These are phyloP conservation scores for Rasamsonia emersonii DNA, from an alignment of 2,329 filamentous ascomycete genomes.

Conservation along the genomic window DNA sequence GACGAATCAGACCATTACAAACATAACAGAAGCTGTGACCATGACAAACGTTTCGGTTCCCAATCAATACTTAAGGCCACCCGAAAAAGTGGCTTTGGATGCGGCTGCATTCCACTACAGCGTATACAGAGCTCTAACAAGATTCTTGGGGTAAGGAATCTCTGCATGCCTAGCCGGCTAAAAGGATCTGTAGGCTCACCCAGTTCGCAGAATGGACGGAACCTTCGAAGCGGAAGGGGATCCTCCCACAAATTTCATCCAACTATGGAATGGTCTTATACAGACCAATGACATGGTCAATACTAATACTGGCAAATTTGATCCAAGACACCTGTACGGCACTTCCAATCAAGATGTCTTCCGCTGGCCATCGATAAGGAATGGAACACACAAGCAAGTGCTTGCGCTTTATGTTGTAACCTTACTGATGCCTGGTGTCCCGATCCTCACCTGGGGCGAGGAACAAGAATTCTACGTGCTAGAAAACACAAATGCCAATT, in stretches of 20 bases:
- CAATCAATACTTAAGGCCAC: constrained; percentile 39
- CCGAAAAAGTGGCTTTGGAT: constrained; percentile 43
- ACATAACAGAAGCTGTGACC: constrained; percentile 36
- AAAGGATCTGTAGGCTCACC: too few species aligned
- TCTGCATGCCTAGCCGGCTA: neutral
- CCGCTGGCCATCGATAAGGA: constrained; percentile 47
- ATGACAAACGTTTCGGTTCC: constrained; percentile 30
- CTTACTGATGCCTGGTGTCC: constrained; percentile 47
- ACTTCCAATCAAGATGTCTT: constrained; percentile 55
- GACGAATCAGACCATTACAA: constrained; percentile 37
- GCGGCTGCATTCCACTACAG: constrained; percentile 51
- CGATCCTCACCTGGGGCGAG: constrained; percentile 51
- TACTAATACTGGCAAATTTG: constrained; percentile 46
- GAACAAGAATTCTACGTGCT: constrained; percentile 53
- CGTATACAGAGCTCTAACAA: constrained; percentile 46
- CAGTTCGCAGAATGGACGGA: constrained; percentile 35
- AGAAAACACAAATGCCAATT: constrained; percentile 52
- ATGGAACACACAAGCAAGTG: constrained; percentile 46
- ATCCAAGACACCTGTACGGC: constrained; percentile 52
- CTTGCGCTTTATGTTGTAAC: constrained; percentile 47
- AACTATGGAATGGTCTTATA: constrained; percentile 45
- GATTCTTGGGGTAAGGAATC: constrained; percentile 40
- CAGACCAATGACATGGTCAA: constrained; percentile 49
- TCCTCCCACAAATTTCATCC: constrained; percentile 42
- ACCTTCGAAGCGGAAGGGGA: constrained; percentile 41